phyloP scores from a whole-genome alignment of 306 rosid genomes.

The Acacia acuminata region DNA sequence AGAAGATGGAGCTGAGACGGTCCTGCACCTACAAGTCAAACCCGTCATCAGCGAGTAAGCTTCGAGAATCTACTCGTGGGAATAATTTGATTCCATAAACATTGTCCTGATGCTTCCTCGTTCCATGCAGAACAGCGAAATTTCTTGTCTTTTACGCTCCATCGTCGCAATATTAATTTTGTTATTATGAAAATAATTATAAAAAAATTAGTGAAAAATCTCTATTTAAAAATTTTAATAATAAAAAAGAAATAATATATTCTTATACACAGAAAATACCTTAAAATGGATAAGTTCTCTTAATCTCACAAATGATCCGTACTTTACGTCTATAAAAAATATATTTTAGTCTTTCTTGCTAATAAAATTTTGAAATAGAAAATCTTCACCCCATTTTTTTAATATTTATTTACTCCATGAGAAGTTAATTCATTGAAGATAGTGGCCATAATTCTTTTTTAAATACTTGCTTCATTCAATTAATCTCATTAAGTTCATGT shows the following conservation, averaged over 20 bases:
- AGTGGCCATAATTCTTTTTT: neutral
- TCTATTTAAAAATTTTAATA: no score
- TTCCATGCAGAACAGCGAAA: neutral
- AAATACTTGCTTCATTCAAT: neutral
- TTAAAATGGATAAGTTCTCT: no score
- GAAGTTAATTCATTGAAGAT: neutral
- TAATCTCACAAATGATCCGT: no score
- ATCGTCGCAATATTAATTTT: neutral
- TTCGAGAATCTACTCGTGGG: neutral
- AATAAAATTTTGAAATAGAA: no score
- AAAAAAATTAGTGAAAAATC: no score
- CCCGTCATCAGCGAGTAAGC: neutral
- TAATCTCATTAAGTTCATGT: neutral
- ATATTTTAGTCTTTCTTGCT: no score
- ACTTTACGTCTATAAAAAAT: no score
- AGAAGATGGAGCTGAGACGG: neutral
- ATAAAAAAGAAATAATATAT: no score
- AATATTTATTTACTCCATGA: neutral
- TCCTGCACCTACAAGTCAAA: slow-evolving; percentile 17
- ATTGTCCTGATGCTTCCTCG: neutral
- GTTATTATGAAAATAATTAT: neutral
- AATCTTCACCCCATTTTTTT: no score
- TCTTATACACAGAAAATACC: no score
- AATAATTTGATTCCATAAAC: neutral
- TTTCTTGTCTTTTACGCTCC: no score